A percentile compares a stretch with the other conserved stretches of the same genome.
Conservation (phyloP, 345 rosid species). For the Pugionium dolabratum region DNA sequence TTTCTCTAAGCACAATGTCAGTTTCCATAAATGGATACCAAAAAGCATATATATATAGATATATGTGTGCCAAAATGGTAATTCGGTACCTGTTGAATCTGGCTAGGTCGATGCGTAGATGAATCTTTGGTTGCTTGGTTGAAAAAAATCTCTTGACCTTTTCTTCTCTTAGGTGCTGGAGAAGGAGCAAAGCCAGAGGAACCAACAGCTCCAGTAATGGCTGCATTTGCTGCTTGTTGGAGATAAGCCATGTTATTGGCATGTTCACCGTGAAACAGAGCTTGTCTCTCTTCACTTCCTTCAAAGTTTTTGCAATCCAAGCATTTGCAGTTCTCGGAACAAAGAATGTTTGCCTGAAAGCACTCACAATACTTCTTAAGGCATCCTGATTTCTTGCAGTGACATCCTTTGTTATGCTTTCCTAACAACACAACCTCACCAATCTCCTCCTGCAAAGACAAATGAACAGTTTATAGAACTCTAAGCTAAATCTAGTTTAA, state of each 20-base stretch:
- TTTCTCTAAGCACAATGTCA: no score
- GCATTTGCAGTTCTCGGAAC: no score
- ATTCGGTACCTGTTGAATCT: slow-evolving; percentile 65
- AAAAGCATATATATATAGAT: neutral
- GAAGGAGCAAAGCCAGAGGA: slow-evolving; percentile 85
- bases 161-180: slow-evolving; percentile 75
- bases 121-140: slow-evolving; percentile 63
- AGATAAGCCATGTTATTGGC: slow-evolving; percentile 78
- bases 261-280: slow-evolving; percentile 88
- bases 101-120: slow-evolving; percentile 56
- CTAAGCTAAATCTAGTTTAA: no score
- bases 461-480: neutral
- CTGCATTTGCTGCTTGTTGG: slow-evolving; percentile 99
- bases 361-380: no score
- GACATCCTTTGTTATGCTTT: slow-evolving; percentile 64
- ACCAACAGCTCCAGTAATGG: slow-evolving; percentile 96
- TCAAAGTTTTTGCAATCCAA: no score
- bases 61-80: slow-evolving; percentile 10
- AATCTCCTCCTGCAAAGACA: slow-evolving; percentile 65
- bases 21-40: neutral
- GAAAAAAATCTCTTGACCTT: slow-evolving; percentile 75
- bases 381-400: no score
- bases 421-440: slow-evolving; percentile 70
- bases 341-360: no score
- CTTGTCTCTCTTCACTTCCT: slow-evolving; percentile 89